Evolutionary conservation across 2,329 filamentous ascomycete species (phyloP).

Genomic region (Knufia petricola): DNA sequence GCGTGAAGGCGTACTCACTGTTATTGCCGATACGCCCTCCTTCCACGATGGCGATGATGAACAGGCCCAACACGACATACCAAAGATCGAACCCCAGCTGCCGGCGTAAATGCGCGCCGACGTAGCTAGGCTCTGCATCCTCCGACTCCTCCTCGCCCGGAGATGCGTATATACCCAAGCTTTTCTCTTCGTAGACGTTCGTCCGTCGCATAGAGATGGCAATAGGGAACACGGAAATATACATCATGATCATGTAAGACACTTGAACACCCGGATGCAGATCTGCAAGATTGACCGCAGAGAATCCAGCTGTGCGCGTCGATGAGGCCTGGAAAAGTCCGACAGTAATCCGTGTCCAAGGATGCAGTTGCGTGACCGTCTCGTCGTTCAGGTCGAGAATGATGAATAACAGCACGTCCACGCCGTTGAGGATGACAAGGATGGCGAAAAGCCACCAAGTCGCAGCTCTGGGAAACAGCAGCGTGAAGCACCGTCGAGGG

Average conservation of each 20-base stretch:
- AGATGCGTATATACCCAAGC: slow-evolving; percentile 57
- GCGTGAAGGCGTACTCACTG: slow-evolving; percentile 50
- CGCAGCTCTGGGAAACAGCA: slow-evolving; percentile 79
- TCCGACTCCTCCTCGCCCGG: slow-evolving; percentile 47
- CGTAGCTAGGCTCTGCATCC: slow-evolving; percentile 63
- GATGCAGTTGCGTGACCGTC: slow-evolving; percentile 57
- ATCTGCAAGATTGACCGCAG: slow-evolving; percentile 64
- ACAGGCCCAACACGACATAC: slow-evolving; percentile 91
- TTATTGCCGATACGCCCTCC: slow-evolving; percentile 57
- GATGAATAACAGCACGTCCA: slow-evolving; percentile 86
- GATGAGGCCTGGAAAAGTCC: slow-evolving; percentile 84
- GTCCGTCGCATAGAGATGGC: slow-evolving; percentile 52
- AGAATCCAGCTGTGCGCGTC: slow-evolving; percentile 84
- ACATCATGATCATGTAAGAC: slow-evolving; percentile 56
- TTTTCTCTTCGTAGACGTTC: slow-evolving; percentile 54
- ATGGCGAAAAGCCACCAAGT: slow-evolving; percentile 96
- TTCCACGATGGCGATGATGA: slow-evolving; percentile 85
- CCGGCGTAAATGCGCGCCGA: slow-evolving; percentile 80
- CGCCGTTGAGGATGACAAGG: slow-evolving; percentile 66
- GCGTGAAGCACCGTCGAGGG: slow-evolving; percentile 87
- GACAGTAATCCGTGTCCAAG: slow-evolving; percentile 68
- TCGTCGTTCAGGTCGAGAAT: slow-evolving; percentile 75
- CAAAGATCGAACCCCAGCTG: slow-evolving; percentile 96
- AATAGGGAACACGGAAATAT: slow-evolving; percentile 52
- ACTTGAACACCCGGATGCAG: slow-evolving; percentile 83